These are phyloP conservation scores for Exobasidium rhododendri DNA, from an alignment of 1,284 basidiomycete species.

Conservation along the genomic window DNA sequence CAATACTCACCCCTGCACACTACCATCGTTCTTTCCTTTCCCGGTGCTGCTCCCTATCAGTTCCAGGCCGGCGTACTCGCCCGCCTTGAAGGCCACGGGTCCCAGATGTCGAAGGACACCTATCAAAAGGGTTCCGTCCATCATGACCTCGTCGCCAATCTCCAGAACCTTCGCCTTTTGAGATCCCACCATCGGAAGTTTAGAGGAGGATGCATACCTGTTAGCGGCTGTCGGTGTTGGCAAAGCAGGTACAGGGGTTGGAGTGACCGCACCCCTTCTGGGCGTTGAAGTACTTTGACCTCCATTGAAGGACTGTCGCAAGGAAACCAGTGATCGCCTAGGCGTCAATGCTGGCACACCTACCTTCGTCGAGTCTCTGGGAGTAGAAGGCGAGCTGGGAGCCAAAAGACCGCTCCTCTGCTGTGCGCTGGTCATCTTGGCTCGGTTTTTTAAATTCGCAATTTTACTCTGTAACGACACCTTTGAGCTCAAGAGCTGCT, in stretches of 20 bases:
- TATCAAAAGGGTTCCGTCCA: conserved; percentile 14
- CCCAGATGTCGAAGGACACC: conserved; percentile 51
- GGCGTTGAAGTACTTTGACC: neutral
- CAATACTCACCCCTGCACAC: conserved; percentile 76
- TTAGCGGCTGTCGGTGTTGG: neutral
- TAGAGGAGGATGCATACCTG: neutral
- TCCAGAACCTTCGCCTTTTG: conserved; percentile 7
- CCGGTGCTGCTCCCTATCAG: conserved; percentile 59
- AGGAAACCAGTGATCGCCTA: neutral
- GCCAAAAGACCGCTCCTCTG: neutral
- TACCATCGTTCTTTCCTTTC: conserved; percentile 94
- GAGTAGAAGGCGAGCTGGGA: neutral
- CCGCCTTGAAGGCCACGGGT: conserved; percentile 37
- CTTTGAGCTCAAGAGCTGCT: too few relatives aligned
- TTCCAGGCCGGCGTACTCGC: conserved; percentile 49
- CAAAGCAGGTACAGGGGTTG: neutral
- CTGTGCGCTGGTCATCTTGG: neutral
- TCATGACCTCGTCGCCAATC: conserved; percentile 10
- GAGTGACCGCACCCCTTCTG: neutral
- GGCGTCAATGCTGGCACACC: neutral
- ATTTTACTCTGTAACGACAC: too few relatives aligned
- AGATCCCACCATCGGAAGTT: neutral
- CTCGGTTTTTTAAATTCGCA: too few relatives aligned
- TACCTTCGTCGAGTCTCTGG: neutral
- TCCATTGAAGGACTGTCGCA: conserved; percentile 3